Percentiles rank a stretch among this genome's conserved stretches.
These are phyloP conservation scores for Teratosphaeria nubilosa DNA, from an alignment of 2,329 filamentous ascomycete genomes.

Conservation along the genomic window DNA sequence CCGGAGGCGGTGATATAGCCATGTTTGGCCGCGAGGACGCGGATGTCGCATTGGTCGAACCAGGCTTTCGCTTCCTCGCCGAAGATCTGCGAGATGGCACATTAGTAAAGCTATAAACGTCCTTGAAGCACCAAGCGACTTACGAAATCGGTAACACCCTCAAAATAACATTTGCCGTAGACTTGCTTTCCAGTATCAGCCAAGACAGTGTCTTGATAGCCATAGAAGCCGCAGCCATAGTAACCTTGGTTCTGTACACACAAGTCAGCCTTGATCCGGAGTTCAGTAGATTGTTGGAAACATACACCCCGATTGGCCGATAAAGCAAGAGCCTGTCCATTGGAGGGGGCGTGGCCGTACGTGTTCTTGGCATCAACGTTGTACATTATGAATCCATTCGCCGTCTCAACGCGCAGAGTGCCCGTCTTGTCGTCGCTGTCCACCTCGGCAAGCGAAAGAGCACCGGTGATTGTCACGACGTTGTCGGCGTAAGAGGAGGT, in stretches of 20 bases:
- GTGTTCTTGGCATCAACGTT: conserved; percentile 50
- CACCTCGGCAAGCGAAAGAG: conserved; percentile 37
- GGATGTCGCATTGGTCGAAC: conserved; percentile 42
- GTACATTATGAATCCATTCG: conserved; percentile 47
- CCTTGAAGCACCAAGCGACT: not conserved
- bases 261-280: not conserved
- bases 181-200: conserved; percentile 43
- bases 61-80: conserved; percentile 34
- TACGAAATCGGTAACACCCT: conserved; percentile 50
- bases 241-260: conserved; percentile 40
- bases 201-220: conserved; percentile 46
- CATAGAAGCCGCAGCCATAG: conserved; percentile 46
- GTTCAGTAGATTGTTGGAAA: not conserved
- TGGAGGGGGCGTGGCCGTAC: conserved; percentile 28
- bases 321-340: conserved; percentile 45
- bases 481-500: conserved; percentile 45
- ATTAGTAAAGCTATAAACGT: not conserved
- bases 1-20: conserved; percentile 40
- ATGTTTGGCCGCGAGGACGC: conserved; percentile 30
- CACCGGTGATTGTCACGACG: conserved; percentile 45
- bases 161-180: conserved; percentile 47
- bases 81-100: not conserved
- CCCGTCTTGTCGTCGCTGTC: conserved; percentile 45
- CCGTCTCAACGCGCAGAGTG: conserved; percentile 39
- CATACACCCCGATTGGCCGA: conserved; percentile 36